Percentiles rank a stretch among this genome's conserved stretches.
phyloP scores from a whole-genome alignment of 2,329 filamentous ascomycete genomes.

The Dryadomyces quercivorus region DNA sequence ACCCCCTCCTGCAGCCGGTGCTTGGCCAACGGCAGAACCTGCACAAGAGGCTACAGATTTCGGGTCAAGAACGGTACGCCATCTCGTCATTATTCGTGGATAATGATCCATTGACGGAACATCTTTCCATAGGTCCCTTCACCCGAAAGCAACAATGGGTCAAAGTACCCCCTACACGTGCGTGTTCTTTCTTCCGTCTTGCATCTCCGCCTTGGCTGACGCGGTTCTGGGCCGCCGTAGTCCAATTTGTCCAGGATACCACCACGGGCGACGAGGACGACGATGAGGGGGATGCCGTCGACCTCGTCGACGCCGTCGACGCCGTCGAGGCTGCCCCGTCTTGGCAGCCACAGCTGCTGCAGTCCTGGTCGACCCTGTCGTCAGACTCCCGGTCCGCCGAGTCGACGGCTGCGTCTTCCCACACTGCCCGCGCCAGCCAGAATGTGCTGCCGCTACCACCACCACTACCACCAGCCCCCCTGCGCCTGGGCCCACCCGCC shows the following conservation, averaged over 20 bases:
- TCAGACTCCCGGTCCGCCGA: neutral
- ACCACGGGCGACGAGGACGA: slow-evolving; percentile 1
- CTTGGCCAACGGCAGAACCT: slow-evolving; percentile 14
- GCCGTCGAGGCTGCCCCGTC: neutral
- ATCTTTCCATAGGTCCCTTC: slow-evolving; percentile 16
- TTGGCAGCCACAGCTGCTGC: neutral
- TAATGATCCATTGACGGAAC: neutral
- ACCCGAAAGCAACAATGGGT: slow-evolving; percentile 21
- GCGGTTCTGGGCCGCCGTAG: neutral
- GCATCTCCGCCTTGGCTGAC: neutral
- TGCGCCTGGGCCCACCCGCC: neutral
- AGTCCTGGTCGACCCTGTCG: neutral
- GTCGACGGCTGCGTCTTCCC: neutral
- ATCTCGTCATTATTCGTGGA: neutral
- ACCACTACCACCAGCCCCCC: neutral
- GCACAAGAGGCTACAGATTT: slow-evolving; percentile 21
- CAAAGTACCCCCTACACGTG: slow-evolving; percentile 17
- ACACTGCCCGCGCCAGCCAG: neutral
- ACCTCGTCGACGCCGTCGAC: neutral
- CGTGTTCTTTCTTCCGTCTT: slow-evolving; percentile 5
- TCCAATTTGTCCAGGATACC: slow-evolving; percentile 7
- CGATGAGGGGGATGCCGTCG: no score
- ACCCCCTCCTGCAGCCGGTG: slow-evolving; percentile 22
- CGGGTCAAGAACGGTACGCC: slow-evolving; percentile 16
- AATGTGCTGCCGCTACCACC: neutral